Evolutionary conservation across 257 asterid genomes (phyloP).

Genomic region (Solanum verrucosum): DNA sequence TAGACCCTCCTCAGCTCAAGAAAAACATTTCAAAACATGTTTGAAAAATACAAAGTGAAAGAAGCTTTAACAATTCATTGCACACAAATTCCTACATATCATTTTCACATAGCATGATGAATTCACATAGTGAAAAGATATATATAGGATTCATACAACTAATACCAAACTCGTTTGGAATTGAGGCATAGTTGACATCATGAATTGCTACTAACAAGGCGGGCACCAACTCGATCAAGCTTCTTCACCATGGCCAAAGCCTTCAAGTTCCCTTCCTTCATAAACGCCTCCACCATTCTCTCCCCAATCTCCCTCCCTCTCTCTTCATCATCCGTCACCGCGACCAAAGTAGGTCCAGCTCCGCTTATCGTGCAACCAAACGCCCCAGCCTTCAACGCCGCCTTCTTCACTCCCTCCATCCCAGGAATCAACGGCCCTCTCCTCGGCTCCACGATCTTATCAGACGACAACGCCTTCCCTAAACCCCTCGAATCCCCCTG

Average conservation of each 20-base stretch:
- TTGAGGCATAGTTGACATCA: constrained; percentile 5
- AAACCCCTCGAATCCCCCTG: constrained; percentile 61
- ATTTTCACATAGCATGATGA: neutral
- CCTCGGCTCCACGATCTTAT: constrained; percentile 81
- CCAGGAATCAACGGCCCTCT: constrained; percentile 88
- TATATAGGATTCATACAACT: neutral
- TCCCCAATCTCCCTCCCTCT: constrained; percentile 62
- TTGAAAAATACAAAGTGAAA: neutral
- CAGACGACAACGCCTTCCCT: constrained; percentile 77
- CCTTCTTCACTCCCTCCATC: constrained; percentile 86
- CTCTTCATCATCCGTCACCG: constrained; percentile 60
- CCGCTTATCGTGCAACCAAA: constrained; percentile 92
- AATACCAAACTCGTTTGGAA: neutral
- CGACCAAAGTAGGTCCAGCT: constrained; percentile 86
- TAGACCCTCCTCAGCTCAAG: neutral
- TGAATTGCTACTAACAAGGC: constrained; percentile 49
- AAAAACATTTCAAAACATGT: neutral
- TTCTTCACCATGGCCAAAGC: constrained; percentile 60
- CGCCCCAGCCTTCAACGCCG: constrained; percentile 64
- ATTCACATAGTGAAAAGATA: neutral
- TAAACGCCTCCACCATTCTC: constrained; percentile 83
- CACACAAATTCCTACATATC: neutral
- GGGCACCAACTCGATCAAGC: constrained; percentile 87
- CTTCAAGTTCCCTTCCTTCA: constrained; percentile 59
- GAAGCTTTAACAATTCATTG: neutral